Conservation (phyloP, 345 rosid genomes). For the Eutrema yunnanense region DNA sequence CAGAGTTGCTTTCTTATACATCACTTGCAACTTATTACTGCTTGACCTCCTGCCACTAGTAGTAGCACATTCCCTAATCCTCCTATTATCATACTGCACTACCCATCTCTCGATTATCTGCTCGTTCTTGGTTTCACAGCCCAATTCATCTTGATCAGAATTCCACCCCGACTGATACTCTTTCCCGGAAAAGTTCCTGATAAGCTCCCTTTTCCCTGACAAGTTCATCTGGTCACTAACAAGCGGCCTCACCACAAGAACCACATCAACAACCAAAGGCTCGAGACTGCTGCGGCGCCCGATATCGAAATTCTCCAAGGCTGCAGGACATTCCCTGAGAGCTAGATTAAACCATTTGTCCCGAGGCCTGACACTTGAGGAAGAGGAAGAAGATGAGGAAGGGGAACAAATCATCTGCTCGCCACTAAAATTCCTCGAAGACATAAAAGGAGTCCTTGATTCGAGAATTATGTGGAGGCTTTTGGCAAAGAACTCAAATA, state of each 20-base stretch:
- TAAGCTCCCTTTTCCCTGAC: constrained; percentile 43
- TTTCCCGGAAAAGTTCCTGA: constrained; percentile 46
- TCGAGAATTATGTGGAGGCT: constrained; percentile 88
- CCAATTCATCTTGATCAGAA: constrained; percentile 63
- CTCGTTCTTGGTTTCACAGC: constrained; percentile 47
- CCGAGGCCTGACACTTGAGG: constrained; percentile 75
- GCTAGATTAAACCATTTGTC: constrained; percentile 96
- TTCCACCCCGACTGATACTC: constrained; percentile 45
- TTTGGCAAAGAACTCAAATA: constrained; percentile 85
- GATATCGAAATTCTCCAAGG: constrained; percentile 71
- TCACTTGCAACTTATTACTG: constrained; percentile 43
- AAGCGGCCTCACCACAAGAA: constrained; percentile 55
- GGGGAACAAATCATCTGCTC: constrained; percentile 74
- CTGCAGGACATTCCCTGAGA: constrained; percentile 82
- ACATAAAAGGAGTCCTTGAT: constrained; percentile 75
- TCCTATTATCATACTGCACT: constrained; percentile 70
- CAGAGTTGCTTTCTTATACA: constrained; percentile 76
- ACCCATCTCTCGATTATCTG: constrained; percentile 92
- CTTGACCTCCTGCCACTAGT: constrained; percentile 58
- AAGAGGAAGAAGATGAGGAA: constrained; percentile 76
- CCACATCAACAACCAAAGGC: constrained; percentile 79
- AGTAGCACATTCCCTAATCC: constrained; percentile 44
- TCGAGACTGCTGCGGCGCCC: constrained; percentile 68
- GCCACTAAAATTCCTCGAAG: constrained; percentile 76
- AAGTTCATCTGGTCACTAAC: constrained; percentile 42